Evolutionary conservation across 2,329 filamentous ascomycete species (phyloP).

Genomic region (Penicillium sp.): DNA sequence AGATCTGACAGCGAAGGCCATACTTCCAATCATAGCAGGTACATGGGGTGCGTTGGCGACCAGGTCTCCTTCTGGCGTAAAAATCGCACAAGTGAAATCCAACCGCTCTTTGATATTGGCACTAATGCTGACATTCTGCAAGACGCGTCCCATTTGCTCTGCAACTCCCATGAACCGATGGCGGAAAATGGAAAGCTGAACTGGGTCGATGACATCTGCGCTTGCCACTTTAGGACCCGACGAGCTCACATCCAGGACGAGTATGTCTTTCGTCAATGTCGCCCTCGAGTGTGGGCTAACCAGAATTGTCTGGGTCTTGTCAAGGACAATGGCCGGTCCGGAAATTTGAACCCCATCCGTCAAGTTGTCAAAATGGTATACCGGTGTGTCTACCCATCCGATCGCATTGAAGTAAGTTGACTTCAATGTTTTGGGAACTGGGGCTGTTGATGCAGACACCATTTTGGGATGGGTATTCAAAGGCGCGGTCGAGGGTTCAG

Average conservation of each 20-base stretch:
- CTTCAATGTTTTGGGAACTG: background rate
- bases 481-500: background rate
- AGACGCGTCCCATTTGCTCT: slow-evolving; percentile 76
- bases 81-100: slow-evolving; percentile 79
- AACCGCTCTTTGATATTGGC: slow-evolving; percentile 83
- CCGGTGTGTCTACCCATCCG: slow-evolving; percentile 6
- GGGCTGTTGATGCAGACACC: background rate
- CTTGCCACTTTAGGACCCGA: slow-evolving; percentile 24
- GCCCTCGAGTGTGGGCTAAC: slow-evolving; percentile 39
- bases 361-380: slow-evolving; percentile 1
- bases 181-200: slow-evolving; percentile 75
- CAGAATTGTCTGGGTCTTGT: slow-evolving; percentile 49
- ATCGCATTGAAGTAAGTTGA: slow-evolving; percentile 1
- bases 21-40: slow-evolving; percentile 68
- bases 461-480: background rate
- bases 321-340: slow-evolving; percentile 30
- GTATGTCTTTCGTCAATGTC: slow-evolving; percentile 35
- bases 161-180: slow-evolving; percentile 84
- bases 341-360: background rate
- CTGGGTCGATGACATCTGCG: slow-evolving; percentile 66
- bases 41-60: slow-evolving; percentile 70
- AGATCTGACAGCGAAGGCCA: slow-evolving; percentile 74
- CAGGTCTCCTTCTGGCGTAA: slow-evolving; percentile 70
- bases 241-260: slow-evolving; percentile 36
- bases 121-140: slow-evolving; percentile 69